Conservation (phyloP, 2,329 filamentous ascomycete genomes). For the Moelleriella libera region DNA sequence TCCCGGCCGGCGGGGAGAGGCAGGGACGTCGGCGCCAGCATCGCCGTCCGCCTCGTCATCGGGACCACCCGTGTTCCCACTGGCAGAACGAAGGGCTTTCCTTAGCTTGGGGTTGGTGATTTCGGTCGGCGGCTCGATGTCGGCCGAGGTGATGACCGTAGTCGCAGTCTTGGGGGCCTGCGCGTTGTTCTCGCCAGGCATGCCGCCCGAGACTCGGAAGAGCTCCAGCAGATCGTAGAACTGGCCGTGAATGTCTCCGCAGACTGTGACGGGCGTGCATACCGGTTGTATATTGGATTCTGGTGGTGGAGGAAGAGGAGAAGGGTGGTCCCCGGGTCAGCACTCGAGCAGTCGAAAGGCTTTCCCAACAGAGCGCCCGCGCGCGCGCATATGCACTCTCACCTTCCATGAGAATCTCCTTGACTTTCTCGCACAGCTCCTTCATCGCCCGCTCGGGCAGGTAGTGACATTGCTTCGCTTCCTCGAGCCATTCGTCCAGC, state of each 20-base stretch:
- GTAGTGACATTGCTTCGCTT: constrained; percentile 95
- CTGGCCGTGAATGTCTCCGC: constrained; percentile 96
- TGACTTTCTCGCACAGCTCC: constrained; percentile 95
- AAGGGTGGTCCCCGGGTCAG: not conserved
- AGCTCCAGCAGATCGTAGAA: constrained; percentile 97
- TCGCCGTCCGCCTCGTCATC: constrained; percentile 26
- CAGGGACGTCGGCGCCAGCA: not conserved
- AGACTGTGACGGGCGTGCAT: constrained; percentile 87
- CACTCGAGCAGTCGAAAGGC: not conserved
- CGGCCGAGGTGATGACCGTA: constrained; percentile 72
- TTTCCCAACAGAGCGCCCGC: no score
- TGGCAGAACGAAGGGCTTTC: constrained; percentile 57
- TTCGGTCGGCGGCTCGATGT: constrained; percentile 79
- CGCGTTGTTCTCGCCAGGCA: constrained; percentile 71
- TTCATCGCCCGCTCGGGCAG: constrained; percentile 96
- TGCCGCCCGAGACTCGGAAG: constrained; percentile 90
- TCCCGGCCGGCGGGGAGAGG: constrained; percentile 13
- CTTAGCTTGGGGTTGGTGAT: constrained; percentile 80
- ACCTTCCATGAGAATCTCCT: constrained; percentile 99
- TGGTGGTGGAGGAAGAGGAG: constrained; percentile 19
- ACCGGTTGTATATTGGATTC: constrained; percentile 99
- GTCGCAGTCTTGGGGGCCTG: constrained; percentile 55
- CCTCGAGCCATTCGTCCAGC: constrained; percentile 90
- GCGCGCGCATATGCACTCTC: constrained; percentile 6
- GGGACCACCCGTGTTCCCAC: constrained; percentile 35